These are phyloP conservation scores for bread wheat (Triticum aestivum) DNA, from an alignment of 176 grass and related monocot genomes.

Conservation along the genomic window DNA sequence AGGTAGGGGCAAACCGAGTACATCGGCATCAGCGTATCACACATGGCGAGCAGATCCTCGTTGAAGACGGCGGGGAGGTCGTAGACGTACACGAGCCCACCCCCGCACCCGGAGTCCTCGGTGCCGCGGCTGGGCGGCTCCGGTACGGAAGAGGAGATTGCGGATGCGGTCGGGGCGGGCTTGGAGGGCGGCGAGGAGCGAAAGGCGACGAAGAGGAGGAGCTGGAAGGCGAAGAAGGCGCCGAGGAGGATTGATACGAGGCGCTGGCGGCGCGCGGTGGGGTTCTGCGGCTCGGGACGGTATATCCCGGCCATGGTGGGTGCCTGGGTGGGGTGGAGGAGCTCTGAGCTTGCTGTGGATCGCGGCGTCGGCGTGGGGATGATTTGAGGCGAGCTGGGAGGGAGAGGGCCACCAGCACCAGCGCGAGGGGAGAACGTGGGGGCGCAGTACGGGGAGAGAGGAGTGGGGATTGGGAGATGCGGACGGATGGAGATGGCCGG, in stretches of 20 bases:
- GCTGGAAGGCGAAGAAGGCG: conserved; percentile 53
- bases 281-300: conserved; percentile 20
- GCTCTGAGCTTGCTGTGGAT: neutral
- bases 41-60: conserved; percentile 53
- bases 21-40: conserved; percentile 47
- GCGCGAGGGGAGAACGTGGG: conserved; percentile 32
- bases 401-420: conserved; percentile 11
- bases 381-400: conserved; percentile 20
- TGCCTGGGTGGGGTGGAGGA: neutral
- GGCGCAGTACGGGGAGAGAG: conserved; percentile 3
- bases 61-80: conserved; percentile 71
- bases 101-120: conserved; percentile 29
- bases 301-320: conserved; percentile 27
- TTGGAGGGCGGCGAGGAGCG: conserved; percentile 29
- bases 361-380: neutral
- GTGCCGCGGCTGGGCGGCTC: neutral
- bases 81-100: conserved; percentile 75
- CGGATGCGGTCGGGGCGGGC: neutral
- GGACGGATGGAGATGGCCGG: conserved; percentile 2
- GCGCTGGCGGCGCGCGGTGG: conserved; percentile 31
- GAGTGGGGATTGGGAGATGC: neutral
- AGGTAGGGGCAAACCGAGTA: conserved; percentile 61
- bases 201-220: conserved; percentile 54
- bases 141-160: neutral
- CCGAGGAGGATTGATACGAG: conserved; percentile 41